phyloP scores from a whole-genome alignment of 176 grass and related monocot species.

The Rhynchospora pubera region DNA sequence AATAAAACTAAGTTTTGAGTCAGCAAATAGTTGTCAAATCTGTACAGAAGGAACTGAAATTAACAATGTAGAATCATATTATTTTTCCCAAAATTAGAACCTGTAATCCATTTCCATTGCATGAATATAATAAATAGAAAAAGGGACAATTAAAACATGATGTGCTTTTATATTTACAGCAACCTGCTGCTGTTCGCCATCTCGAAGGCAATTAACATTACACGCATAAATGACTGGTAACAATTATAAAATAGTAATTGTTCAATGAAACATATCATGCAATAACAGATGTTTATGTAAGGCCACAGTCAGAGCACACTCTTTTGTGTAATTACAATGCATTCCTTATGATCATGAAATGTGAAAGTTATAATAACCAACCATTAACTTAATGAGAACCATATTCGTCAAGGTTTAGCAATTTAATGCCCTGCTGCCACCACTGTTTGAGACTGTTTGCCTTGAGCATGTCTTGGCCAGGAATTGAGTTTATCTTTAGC shows the following conservation, averaged over 20 bases:
- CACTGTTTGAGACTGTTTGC: conserved; percentile 10
- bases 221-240: background rate
- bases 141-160: background rate
- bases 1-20: background rate
- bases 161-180: background rate
- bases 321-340: background rate
- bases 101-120: background rate
- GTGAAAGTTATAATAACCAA: background rate
- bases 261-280: background rate
- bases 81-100: background rate
- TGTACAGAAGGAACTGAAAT: background rate
- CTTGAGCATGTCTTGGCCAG: background rate
- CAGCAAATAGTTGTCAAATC: background rate
- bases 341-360: background rate
- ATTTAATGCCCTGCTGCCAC: conserved; percentile 5
- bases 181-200: background rate
- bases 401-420: background rate
- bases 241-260: background rate
- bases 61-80: background rate
- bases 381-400: background rate
- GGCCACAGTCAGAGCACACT: background rate
- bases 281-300: background rate
- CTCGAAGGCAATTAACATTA: background rate
- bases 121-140: background rate
- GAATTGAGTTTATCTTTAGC: conserved; percentile 6